Base-by-base conservation (phyloP, 148 eudicot genomes). In the Simmondsia chinensis region DNA sequence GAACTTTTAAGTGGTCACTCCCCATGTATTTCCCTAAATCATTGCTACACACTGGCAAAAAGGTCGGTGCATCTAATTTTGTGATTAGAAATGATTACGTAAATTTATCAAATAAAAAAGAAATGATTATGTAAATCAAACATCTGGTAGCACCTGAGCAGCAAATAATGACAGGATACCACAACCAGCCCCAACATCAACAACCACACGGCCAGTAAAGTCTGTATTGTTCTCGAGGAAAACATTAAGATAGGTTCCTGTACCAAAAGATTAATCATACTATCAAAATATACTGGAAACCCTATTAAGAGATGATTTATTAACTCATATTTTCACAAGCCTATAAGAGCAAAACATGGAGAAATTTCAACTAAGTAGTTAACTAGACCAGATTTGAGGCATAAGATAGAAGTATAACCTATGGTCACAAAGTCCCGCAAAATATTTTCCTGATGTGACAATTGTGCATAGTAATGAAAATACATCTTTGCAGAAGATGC, bases 151-250 rank as follows among this genome's bases (percentile, higher is more conserved):
- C 37, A 91, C 99, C 99, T 91, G 99, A 51, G 95, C 95, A 27
- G 95, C 99, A 75, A 91, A 91, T 39, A 91, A 60, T 50, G 95
- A 91, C 62, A 91, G 61, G 30, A 91, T 91, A 53, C 95, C 99
- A 61, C 95, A 85, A 52, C 99, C 99, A 54, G 94, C 99, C 28
- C 99, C 99, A 56, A 91, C 99, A 71, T 91, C 95, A 63, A 91
- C 99, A 43, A 91, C 94, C 44, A 91, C 83, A 43, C 91, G 84
- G 39, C 78, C 94, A 48, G 24, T 15, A 64, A 91, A 91, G 73
- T 91, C 95, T 7, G 55, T 79, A 50, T 86, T 83, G 52, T 91
- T 91, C 66, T 91, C 99, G 61, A 85, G 69, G 23, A 91, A 81
- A 26, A 94, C 95, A 33, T 94, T 89, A 66, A 82, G 86, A 59